Evolutionary conservation across 2,329 filamentous ascomycete species (phyloP).

Genomic region (Calonectria pseudoreteaudii): DNA sequence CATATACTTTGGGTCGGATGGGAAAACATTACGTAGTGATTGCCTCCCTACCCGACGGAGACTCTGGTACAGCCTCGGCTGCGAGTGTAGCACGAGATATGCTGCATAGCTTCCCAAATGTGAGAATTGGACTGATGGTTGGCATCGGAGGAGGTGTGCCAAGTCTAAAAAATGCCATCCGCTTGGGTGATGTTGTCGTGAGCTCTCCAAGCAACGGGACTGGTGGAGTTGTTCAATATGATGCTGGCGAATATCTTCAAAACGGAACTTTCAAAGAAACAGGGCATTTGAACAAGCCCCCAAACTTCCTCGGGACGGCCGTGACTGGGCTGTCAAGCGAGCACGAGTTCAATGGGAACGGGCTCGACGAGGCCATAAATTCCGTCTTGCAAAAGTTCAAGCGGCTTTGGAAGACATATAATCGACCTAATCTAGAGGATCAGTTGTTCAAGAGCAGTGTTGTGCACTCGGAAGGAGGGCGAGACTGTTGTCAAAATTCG

Average conservation of each 20-base stretch:
- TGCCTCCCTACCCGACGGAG: not conserved
- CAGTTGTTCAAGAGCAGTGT: not conserved
- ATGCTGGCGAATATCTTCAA: not conserved
- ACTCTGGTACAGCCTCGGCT: not conserved
- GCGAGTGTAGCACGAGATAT: not conserved
- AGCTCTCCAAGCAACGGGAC: not conserved
- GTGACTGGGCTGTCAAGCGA: not conserved
- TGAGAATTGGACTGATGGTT: conserved; percentile 1
- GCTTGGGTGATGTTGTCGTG: not conserved
- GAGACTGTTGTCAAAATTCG: not conserved
- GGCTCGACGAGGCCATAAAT: not conserved
- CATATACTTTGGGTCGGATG: not conserved
- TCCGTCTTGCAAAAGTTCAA: not conserved
- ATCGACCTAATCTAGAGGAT: not conserved
- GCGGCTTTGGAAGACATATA: not conserved
- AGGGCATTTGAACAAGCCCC: not conserved
- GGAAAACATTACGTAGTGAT: conserved; percentile 5
- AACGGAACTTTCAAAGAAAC: not conserved
- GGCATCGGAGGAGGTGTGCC: conserved; percentile 3
- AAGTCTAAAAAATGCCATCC: not conserved
- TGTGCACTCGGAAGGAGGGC: not conserved
- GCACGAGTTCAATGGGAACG: not conserved
- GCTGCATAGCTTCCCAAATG: not conserved
- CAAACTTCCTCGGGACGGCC: not conserved
- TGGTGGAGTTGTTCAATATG: not conserved